Evolutionary conservation across 768 basidiomycete species (phyloP).

Genomic region (Rhizopogon sp.): DNA sequence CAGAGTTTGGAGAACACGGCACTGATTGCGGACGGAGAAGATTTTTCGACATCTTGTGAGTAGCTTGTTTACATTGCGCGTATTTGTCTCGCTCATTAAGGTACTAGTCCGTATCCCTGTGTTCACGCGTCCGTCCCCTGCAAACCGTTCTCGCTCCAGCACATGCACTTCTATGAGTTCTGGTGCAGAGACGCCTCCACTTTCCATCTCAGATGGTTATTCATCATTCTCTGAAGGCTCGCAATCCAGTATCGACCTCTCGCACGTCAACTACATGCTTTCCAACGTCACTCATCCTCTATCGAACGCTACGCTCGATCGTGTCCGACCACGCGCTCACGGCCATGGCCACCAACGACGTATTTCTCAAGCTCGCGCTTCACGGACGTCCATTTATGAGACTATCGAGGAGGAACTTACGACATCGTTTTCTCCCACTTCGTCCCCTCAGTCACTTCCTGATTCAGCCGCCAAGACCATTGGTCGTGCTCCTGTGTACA

Average conservation of each 20-base stretch:
- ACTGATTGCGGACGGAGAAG: slow-evolving; percentile 64
- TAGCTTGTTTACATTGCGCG: not conserved
- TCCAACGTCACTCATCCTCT: slow-evolving; percentile 50
- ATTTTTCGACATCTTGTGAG: slow-evolving; percentile 47
- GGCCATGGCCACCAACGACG: slow-evolving; percentile 71
- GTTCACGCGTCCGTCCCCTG: slow-evolving; percentile 54
- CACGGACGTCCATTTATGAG: slow-evolving; percentile 69
- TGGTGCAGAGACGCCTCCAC: slow-evolving; percentile 65
- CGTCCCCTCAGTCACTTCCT: slow-evolving; percentile 15
- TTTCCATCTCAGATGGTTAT: slow-evolving; percentile 64
- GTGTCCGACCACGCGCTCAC: slow-evolving; percentile 38
- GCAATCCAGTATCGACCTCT: slow-evolving; percentile 72
- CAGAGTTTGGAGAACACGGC: slow-evolving; percentile 66
- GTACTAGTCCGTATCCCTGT: slow-evolving; percentile 38
- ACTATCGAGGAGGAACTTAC: slow-evolving; percentile 72
- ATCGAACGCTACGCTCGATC: slow-evolving; percentile 36
- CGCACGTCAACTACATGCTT: slow-evolving; percentile 52
- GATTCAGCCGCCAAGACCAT: slow-evolving; percentile 18
- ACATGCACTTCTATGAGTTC: slow-evolving; percentile 60
- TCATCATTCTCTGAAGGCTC: slow-evolving; percentile 66
- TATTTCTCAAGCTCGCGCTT: slow-evolving; percentile 57
- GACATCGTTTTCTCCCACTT: slow-evolving; percentile 22
- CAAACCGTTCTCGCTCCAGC: slow-evolving; percentile 56
- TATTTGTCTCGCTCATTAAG: not conserved
- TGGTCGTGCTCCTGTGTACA: slow-evolving; percentile 38